Conservation (phyloP, 495 filamentous ascomycete species). For the Lasiosphaeris hirsuta region DNA sequence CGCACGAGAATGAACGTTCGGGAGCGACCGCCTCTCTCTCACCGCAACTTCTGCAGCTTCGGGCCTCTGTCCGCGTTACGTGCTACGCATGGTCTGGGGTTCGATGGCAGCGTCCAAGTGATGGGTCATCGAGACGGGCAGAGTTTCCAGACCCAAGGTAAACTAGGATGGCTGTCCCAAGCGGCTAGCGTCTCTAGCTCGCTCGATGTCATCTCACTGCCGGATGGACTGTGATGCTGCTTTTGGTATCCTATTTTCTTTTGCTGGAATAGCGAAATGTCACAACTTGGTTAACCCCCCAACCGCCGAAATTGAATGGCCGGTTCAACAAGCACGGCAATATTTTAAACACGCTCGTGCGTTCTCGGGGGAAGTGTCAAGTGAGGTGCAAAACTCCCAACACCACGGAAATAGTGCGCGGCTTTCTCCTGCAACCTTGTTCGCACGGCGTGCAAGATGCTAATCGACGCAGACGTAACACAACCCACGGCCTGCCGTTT, state of each 20-base stretch:
- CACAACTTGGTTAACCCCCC: too few relatives aligned
- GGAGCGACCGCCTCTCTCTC: conserved; percentile 11
- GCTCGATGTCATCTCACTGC: too few relatives aligned
- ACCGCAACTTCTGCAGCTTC: conserved; percentile 26
- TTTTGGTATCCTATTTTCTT: too few relatives aligned
- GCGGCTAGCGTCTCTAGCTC: not conserved
- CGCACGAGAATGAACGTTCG: not conserved
- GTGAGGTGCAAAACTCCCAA: too few relatives aligned
- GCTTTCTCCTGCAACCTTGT: not conserved
- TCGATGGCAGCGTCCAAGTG: conserved; percentile 5
- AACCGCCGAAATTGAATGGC: too few relatives aligned
- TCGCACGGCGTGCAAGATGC: not conserved
- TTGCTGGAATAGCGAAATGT: too few relatives aligned
- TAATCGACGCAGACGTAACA: not conserved
- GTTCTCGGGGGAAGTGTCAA: too few relatives aligned
- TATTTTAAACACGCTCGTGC: too few relatives aligned
- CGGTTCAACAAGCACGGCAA: too few relatives aligned
- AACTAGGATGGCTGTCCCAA: not conserved
- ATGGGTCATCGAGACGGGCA: conserved; percentile 4
- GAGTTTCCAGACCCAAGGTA: not conserved
- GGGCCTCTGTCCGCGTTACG: conserved; percentile 12
- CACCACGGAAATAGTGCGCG: too few relatives aligned
- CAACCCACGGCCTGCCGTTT: not conserved
- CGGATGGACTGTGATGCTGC: too few relatives aligned
- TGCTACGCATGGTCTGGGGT: conserved; percentile 9